Evolutionary conservation across 768 basidiomycete species (phyloP), one percentile per base, ranked within the genome.

Genomic region (Crassisporium funariophilum): DNA sequence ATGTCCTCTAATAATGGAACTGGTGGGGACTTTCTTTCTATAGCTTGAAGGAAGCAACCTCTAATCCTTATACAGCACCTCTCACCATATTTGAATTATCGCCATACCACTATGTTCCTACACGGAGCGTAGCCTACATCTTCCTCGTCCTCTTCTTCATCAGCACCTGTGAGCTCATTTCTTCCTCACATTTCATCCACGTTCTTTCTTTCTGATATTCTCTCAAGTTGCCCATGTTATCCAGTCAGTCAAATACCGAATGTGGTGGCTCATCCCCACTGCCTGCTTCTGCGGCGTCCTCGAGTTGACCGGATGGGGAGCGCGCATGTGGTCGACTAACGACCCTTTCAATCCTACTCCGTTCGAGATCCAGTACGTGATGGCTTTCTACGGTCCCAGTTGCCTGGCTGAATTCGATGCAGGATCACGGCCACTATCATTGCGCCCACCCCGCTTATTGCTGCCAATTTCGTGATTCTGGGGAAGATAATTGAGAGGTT

Each of bases 391-490:
- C 39, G 34, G 24, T 24, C 5, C 25, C 5, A 19, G 43, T 15
- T 13, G 27, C 27, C 12, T 37, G 10, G 35, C n/a, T 27, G 12
- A 9, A 7, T 33, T n/a, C 10, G 25, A 9, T 12, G 8, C 33
- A 81, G 81, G 58, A 77, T 81, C n/a, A 63, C 65, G 4, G 63
- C 65, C 5, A 77, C 78, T 2, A 82, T 86, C 54, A 62, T 83
- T 33, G 75, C 74, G 1, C 83, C 82, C 2, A 78, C 78, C 0
- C 81, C 80, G 17, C 62, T 82, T 27, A 63, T 79, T 13, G 82
- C 83, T 0, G 80, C 81, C 10, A 79, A 77, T 52, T 86, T 85
- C 58, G 69, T 82, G 33, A 73, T 82, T 15, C 67, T 85, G 9
- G 79, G 81, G 2, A 57, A 61, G 20, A 65, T 82, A 39, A 76